phyloP scores from a whole-genome alignment of 2,329 filamentous ascomycete species.

The Ambrosiella cleistominuta region DNA sequence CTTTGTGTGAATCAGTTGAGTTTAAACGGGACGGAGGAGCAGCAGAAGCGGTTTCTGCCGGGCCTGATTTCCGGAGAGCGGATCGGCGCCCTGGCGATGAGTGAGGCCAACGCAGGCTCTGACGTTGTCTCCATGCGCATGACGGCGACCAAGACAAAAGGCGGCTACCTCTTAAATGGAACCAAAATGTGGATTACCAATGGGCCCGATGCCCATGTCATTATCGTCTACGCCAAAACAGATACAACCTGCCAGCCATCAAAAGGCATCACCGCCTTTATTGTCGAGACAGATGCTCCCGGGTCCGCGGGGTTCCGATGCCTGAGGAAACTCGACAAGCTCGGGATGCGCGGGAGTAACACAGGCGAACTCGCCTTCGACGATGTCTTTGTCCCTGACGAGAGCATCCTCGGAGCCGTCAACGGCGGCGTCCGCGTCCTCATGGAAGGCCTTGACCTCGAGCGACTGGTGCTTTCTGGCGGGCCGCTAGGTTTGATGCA shows the following conservation, averaged over 20 bases:
- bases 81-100: conserved; percentile 86
- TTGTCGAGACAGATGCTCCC: conserved; percentile 48
- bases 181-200: conserved; percentile 99
- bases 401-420: conserved; percentile 62
- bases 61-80: conserved; percentile 63
- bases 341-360: conserved; percentile 94
- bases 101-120: conserved; percentile 73
- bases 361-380: conserved; percentile 90
- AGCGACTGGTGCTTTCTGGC: conserved; percentile 77
- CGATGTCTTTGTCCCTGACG: conserved; percentile 68
- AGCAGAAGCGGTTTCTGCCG: conserved; percentile 68
- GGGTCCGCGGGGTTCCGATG: conserved; percentile 60
- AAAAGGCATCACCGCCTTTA: conserved; percentile 89
- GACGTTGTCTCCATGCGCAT: conserved; percentile 96
- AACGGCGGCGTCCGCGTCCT: conserved; percentile 76
- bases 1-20: conserved; percentile 93
- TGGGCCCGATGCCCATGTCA: conserved; percentile 77
- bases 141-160: conserved; percentile 60
- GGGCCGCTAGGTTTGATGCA: conserved; percentile 93
- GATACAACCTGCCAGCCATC: conserved; percentile 40
- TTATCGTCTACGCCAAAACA: conserved; percentile 96
- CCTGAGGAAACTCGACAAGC: conserved; percentile 84
- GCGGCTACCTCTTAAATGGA: conserved; percentile 71
- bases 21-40: conserved; percentile 63
- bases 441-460: conserved; percentile 91